These are phyloP conservation scores for Onygenales sp. DNA, from an alignment of 2,329 filamentous ascomycete species.

Conservation along the genomic window DNA sequence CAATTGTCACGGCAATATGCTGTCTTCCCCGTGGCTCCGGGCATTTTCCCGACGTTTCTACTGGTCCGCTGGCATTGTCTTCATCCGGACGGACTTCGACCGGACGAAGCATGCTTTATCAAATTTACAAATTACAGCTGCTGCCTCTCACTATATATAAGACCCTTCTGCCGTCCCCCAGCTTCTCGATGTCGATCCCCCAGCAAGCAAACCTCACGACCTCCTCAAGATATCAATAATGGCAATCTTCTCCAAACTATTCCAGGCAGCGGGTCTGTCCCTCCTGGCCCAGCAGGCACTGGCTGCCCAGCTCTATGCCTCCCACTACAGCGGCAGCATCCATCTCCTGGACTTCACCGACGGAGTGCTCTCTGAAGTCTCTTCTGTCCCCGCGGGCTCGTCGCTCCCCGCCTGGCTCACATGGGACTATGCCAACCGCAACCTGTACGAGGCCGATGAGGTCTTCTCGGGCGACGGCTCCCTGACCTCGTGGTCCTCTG, in stretches of 20 bases:
- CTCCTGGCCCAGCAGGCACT: not conserved
- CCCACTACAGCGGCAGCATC: constrained; percentile 38
- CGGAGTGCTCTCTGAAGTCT: not conserved
- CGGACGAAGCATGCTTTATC: too few species aligned
- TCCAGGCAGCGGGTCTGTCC: not conserved
- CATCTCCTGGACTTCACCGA: constrained; percentile 28
- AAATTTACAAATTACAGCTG: too few species aligned
- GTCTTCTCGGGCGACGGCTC: constrained; percentile 25
- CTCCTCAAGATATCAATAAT: not conserved
- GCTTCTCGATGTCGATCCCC: too few species aligned
- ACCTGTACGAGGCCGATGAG: constrained; percentile 40
- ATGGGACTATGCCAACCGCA: constrained; percentile 26
- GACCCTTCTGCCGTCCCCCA: too few species aligned
- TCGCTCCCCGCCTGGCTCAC: constrained; percentile 38
- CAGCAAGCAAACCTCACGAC: too few species aligned
- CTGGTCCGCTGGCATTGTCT: too few species aligned
- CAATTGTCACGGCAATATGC: too few species aligned
- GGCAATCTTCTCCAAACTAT: not conserved
- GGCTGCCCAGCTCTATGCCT: constrained; percentile 27
- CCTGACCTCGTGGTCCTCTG: constrained; percentile 28
- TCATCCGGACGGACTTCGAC: too few species aligned
- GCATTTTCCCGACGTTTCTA: too few species aligned
- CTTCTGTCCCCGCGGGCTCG: constrained; percentile 15
- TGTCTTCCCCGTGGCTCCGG: too few species aligned
- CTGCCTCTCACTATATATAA: too few species aligned